Percentiles rank a stretch among this genome's conserved stretches.
Evolutionary conservation across 345 rosid species (phyloP).

Genomic region (Populus davidiana): DNA sequence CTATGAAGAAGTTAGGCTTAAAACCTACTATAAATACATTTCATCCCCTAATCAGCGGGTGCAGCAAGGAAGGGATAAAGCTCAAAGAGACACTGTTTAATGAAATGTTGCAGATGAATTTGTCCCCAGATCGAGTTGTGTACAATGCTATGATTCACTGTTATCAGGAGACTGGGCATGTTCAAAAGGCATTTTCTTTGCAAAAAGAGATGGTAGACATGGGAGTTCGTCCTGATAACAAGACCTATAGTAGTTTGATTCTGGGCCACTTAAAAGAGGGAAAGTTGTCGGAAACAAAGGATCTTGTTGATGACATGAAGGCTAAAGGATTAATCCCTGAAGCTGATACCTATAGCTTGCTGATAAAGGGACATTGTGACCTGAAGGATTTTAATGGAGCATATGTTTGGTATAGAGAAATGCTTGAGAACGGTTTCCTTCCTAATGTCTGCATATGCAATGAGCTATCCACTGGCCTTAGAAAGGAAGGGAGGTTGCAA

Average conservation of each 20-base stretch:
- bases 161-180: slow-evolving; percentile 47
- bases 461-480: slow-evolving; percentile 54
- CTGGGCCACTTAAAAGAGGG: slow-evolving; percentile 49
- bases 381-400: slow-evolving; percentile 49
- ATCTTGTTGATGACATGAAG: slow-evolving; percentile 57
- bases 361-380: slow-evolving; percentile 60
- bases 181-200: slow-evolving; percentile 46
- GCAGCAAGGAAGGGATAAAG: slow-evolving; percentile 45
- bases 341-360: slow-evolving; percentile 66
- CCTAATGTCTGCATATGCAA: slow-evolving; percentile 32
- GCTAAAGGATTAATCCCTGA: slow-evolving; percentile 41
- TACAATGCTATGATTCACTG: slow-evolving; percentile 57
- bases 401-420: slow-evolving; percentile 67
- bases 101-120: slow-evolving; percentile 49
- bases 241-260: slow-evolving; percentile 69
- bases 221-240: slow-evolving; percentile 51
- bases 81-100: slow-evolving; percentile 44
- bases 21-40: slow-evolving; percentile 55
- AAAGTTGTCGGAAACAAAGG: slow-evolving; percentile 34
- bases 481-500: slow-evolving; percentile 47
- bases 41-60: slow-evolving; percentile 53
- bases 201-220: slow-evolving; percentile 48
- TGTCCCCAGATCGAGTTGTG: slow-evolving; percentile 54
- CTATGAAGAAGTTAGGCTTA: slow-evolving; percentile 56
- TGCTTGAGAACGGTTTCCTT: slow-evolving; percentile 53